Evolutionary conservation across 345 rosid genomes (phyloP).

Genomic region (Trapa bicornis): DNA sequence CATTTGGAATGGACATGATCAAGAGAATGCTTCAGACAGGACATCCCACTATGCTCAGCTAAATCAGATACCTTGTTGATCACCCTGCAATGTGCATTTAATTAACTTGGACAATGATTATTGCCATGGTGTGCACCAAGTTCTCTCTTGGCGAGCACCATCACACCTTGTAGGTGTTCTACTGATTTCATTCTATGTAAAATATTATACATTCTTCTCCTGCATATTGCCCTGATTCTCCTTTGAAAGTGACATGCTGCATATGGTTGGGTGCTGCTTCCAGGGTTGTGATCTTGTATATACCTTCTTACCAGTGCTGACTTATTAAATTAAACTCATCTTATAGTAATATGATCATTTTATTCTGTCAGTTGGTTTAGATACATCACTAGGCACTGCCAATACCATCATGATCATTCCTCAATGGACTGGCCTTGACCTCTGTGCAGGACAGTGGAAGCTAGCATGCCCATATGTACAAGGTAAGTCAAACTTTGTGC

Average conservation of each 20-base stretch:
- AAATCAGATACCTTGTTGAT: conserved; percentile 7
- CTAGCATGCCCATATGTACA: too few species aligned
- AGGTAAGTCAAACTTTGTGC: too few species aligned
- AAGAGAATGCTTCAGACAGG: conserved; percentile 94
- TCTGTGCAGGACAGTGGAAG: too few species aligned
- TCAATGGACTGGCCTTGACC: too few species aligned
- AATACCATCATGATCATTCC: too few species aligned
- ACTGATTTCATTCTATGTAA: too few species aligned
- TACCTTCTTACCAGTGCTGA: not conserved
- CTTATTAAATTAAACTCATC: not conserved
- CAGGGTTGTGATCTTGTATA: not conserved
- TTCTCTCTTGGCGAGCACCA: not conserved
- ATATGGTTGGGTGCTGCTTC: too few species aligned
- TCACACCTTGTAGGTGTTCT: not conserved
- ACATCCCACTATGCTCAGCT: conserved; percentile 88
- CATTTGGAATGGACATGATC: conserved; percentile 86
- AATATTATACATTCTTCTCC: not conserved
- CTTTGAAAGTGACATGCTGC: not conserved
- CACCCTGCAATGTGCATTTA: not conserved
- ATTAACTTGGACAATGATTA: not conserved
- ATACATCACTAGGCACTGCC: not conserved
- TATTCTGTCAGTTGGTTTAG: not conserved
- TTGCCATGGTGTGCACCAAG: not conserved
- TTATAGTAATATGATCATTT: not conserved
- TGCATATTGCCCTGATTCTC: not conserved